phyloP scores from a whole-genome alignment of 2,329 filamentous ascomycete genomes.

The Penicillium sp. region DNA sequence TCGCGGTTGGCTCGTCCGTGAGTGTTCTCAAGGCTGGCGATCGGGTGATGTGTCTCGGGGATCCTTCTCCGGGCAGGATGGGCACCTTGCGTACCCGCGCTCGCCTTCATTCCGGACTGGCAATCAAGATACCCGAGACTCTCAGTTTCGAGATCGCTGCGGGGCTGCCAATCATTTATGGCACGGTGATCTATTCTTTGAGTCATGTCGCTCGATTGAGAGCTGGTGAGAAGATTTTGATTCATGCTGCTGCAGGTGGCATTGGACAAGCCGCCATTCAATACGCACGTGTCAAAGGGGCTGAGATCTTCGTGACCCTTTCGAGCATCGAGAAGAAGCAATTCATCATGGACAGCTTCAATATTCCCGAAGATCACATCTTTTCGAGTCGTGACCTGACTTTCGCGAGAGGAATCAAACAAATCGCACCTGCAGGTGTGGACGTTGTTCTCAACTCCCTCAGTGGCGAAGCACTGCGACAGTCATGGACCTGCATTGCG shows the following conservation, averaged over 20 bases:
- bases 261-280: slow-evolving; percentile 22
- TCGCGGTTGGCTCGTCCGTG: slow-evolving; percentile 23
- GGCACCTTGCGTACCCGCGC: slow-evolving; percentile 1
- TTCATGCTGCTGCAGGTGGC: background rate
- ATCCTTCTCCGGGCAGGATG: slow-evolving; percentile 1
- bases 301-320: slow-evolving; percentile 30
- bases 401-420: slow-evolving; percentile 4
- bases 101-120: background rate
- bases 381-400: slow-evolving; percentile 32
- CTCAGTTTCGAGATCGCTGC: slow-evolving; percentile 9
- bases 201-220: background rate
- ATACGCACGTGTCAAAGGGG: slow-evolving; percentile 25
- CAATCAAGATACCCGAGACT: background rate
- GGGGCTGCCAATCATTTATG: slow-evolving; percentile 3
- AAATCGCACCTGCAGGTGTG: slow-evolving; percentile 24
- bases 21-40: background rate
- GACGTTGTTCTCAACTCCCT: slow-evolving; percentile 40
- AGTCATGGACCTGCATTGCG: slow-evolving; percentile 37
- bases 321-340: slow-evolving; percentile 31
- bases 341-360: slow-evolving; percentile 25
- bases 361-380: slow-evolving; percentile 31
- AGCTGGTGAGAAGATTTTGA: slow-evolving; percentile 21
- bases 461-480: slow-evolving; percentile 35
- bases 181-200: slow-evolving; percentile 2
- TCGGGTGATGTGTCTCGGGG: slow-evolving; percentile 3